phyloP scores from a whole-genome alignment of 2,329 filamentous ascomycete genomes.

The Microcera coccophila region DNA sequence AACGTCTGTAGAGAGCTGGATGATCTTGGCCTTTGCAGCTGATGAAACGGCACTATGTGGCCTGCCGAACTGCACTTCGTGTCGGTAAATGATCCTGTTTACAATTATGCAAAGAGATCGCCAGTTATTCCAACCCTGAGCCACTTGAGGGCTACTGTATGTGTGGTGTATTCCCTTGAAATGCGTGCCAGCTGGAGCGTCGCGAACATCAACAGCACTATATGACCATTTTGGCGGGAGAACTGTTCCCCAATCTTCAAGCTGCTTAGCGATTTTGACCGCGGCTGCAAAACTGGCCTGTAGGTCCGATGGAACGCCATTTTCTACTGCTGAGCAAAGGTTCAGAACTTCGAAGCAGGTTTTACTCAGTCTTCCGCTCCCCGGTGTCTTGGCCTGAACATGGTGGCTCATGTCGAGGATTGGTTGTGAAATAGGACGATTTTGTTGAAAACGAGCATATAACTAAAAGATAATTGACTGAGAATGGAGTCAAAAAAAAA shows the following conservation, averaged over 20 bases:
- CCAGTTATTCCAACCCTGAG: conserved; percentile 2
- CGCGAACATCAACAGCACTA: background rate
- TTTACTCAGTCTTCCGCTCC: background rate
- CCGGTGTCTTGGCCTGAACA: background rate
- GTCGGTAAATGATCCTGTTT: background rate
- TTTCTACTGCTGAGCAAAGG: background rate
- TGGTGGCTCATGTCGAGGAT: background rate
- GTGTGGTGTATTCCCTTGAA: background rate
- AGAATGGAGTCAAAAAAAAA: background rate
- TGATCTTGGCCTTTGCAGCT: background rate
- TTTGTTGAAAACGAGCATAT: background rate
- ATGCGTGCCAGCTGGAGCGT: background rate
- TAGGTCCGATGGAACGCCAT: background rate
- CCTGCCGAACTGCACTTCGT: background rate
- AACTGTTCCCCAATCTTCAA: background rate
- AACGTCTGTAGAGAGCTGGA: background rate
- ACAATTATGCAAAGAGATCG: background rate
- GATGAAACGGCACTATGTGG: background rate
- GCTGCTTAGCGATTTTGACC: background rate
- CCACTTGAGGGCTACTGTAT: background rate
- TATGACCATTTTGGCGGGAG: background rate
- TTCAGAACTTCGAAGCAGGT: background rate
- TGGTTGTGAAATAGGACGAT: background rate
- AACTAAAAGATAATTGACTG: background rate
- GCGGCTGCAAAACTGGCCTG: background rate